These are phyloP conservation scores for Fraxinus quadrangulata DNA, from an alignment of 257 asterid genomes.

Conservation along the genomic window DNA sequence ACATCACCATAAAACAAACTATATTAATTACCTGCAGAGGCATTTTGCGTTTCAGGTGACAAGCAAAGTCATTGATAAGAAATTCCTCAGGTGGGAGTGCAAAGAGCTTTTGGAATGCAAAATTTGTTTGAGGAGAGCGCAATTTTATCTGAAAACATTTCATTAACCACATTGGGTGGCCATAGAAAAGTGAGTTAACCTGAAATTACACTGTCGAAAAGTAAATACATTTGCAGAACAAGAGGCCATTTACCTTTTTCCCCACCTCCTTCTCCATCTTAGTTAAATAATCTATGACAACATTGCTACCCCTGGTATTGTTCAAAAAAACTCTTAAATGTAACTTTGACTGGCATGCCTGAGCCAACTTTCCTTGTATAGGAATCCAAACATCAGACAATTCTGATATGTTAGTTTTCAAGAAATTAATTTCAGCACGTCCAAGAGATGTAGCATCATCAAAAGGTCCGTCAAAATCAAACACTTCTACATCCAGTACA, in stretches of 20 bases:
- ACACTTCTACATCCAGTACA: slow-evolving; percentile 83
- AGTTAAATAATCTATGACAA: slow-evolving; percentile 70
- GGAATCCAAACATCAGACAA: slow-evolving; percentile 91
- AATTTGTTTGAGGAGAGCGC: slow-evolving; percentile 98
- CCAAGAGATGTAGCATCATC: slow-evolving; percentile 94
- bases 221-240: slow-evolving; percentile 20
- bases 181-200: slow-evolving; percentile 12
- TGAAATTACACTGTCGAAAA: slow-evolving; percentile 1
- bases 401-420: slow-evolving; percentile 75
- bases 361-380: slow-evolving; percentile 90
- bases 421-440: slow-evolving; percentile 77
- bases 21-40: slow-evolving; percentile 79
- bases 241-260: slow-evolving; percentile 66
- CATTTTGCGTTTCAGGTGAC: slow-evolving; percentile 96
- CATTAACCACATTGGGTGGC: slow-evolving; percentile 25
- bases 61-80: slow-evolving; percentile 91
- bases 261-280: slow-evolving; percentile 99
- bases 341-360: slow-evolving; percentile 93
- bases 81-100: slow-evolving; percentile 94
- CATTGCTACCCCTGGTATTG: slow-evolving; percentile 72
- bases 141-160: slow-evolving; percentile 60
- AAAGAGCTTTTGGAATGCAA: slow-evolving; percentile 94
- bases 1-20: slow-evolving; percentile 12
- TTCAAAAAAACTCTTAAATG: slow-evolving; percentile 90
- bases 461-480: slow-evolving; percentile 92